Conservation (phyloP, 495 filamentous ascomycete species). For the Neurospora africana region DNA sequence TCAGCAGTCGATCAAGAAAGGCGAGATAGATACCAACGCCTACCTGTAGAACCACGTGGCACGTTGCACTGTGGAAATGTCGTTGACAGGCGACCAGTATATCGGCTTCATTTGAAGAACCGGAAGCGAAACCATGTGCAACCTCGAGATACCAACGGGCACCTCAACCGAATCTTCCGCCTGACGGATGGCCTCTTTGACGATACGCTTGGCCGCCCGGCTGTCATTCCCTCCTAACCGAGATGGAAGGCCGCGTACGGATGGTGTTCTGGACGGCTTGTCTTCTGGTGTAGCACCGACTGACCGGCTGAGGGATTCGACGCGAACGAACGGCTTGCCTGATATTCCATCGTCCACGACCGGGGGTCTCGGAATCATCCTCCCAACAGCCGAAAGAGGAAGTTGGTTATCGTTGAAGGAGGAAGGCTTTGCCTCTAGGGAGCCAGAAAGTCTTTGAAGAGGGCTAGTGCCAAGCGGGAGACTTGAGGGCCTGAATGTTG, state of each 20-base stretch:
- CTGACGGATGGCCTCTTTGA: not conserved
- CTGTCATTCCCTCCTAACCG: not conserved
- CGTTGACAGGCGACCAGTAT: conserved; percentile 94
- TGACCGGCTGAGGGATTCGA: conserved; percentile 14
- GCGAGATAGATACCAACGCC: not conserved
- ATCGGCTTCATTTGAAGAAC: conserved; percentile 81
- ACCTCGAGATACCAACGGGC: conserved; percentile 65
- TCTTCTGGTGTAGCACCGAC: conserved; percentile 13
- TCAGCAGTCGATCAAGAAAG: not conserved
- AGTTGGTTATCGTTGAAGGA: not conserved
- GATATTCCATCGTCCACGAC: conserved; percentile 34
- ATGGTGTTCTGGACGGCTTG: not conserved
- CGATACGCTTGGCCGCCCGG: not conserved
- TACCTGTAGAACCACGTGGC: conserved; percentile 87
- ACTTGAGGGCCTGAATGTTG: not conserved
- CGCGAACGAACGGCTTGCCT: conserved; percentile 35
- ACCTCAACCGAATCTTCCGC: conserved; percentile 37
- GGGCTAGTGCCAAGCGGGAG: conserved; percentile 10
- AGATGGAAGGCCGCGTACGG: not conserved
- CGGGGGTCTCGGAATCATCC: conserved; percentile 18
- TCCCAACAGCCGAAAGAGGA: not conserved
- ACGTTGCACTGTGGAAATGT: conserved; percentile 69
- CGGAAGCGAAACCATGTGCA: conserved; percentile 51
- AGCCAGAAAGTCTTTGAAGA: not conserved
- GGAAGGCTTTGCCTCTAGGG: not conserved